A percentile compares a stretch with the other conserved stretches of the same genome.
Evolutionary conservation across 225 moss, liverwort and hornwort species (phyloP).

Genomic region (Rhytidiadelphus loreus): DNA sequence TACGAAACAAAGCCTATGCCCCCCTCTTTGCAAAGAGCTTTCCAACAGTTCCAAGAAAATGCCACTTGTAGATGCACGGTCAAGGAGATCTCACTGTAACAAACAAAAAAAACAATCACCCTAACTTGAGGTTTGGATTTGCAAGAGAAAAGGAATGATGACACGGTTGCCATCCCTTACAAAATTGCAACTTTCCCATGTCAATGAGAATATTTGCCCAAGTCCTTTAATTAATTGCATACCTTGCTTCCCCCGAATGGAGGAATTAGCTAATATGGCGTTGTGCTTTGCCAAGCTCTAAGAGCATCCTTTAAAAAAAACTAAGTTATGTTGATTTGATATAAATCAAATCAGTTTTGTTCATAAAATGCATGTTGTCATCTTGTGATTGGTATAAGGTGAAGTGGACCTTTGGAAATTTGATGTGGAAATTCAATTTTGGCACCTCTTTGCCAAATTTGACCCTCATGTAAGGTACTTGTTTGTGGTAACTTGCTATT

Average conservation of each 20-base stretch:
- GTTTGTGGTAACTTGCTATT: background rate
- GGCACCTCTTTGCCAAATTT: background rate
- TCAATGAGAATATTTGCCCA: background rate
- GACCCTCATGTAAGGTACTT: accelerated
- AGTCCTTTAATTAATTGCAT: background rate
- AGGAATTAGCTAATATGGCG: accelerated
- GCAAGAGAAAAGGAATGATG: accelerated
- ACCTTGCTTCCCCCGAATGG: background rate
- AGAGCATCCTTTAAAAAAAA: accelerated
- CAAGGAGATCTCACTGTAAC: too few relatives aligned
- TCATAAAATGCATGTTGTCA: background rate
- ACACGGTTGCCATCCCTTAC: background rate
- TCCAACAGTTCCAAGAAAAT: too few relatives aligned
- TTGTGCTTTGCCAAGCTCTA: too few relatives aligned
- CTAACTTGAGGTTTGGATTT: background rate
- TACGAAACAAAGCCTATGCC: too few relatives aligned
- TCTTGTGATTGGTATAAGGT: background rate
- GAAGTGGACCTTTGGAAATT: accelerated
- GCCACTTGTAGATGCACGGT: too few relatives aligned
- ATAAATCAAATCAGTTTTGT: background rate
- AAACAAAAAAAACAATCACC: too few relatives aligned
- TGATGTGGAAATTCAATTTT: accelerated
- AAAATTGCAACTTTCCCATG: background rate
- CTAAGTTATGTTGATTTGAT: background rate
- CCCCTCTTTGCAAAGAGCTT: too few relatives aligned